Evolutionary conservation across 2,329 filamentous ascomycete species (phyloP), one percentile per base, ranked within the genome.

Genomic region (Paracamarosporium sp.): DNA sequence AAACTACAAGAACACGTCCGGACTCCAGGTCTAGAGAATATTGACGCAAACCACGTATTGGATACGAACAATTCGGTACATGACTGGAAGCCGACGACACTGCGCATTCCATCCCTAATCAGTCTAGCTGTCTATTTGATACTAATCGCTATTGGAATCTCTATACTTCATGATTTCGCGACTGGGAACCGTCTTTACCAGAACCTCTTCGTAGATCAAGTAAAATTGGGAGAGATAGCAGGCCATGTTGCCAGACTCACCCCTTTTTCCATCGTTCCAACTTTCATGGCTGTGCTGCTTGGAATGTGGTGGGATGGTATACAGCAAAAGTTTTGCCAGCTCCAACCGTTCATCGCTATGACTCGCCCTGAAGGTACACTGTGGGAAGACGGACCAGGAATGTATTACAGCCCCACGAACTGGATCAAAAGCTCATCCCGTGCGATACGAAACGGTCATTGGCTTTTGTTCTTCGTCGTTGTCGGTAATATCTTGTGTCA

Each of bases 291-390:
- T 25, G 55, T 67, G 2, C 22, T 27, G 1, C 20, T 69, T 6
- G 56, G 57, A 13, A 43, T 69, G 5, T 67, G 56, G 45, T 69
- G 66, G 66, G 62, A 64, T 28, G 48, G 24, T 1, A 47, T 69
- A 2, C 64, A 69, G 17, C 56, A 57, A 24, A 31, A 55, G 3
- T 44, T 67, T 27, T 61, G 66, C 6, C 50, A 36, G 3, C 30
- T 69, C 1, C 64, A 69, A 40, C 64, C 66, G 7, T 67, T 57
- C 43, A 28, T 66, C 5, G 44, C 59, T 4, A 66, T 65, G 60
- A 61, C 63, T 5, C 56, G 55, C 13, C 20, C 27, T 8, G 38
- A 22, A 25, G 38, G 38, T 4, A 22, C 38, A 20, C 9, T 9
- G n/a, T 41, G 38, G 38, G 24, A 41, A 41, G 38, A 41, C 22